Base-by-base conservation (phyloP, 306 rosid species). In the Citrullus amarus region DNA sequence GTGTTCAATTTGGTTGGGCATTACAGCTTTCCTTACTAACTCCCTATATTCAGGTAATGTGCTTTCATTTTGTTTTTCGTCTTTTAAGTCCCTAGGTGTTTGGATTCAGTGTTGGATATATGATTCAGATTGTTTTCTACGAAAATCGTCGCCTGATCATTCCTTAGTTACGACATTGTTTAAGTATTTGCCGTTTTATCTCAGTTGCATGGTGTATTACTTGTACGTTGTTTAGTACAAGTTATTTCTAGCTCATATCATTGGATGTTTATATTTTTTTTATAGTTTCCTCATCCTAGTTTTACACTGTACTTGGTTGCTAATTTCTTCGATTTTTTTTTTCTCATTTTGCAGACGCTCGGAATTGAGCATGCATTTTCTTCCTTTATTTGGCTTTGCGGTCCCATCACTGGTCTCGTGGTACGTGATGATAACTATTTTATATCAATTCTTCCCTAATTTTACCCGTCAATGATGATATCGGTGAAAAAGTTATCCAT, bases 1-100 rank as follows among this genome's bases (percentile, higher is more conserved):
- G 98, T 3, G 98, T 94, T 67, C 98, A 94, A 76, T 94, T 94
- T 50, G 98, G 98, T n/a, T 94, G 98, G 98, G 98, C 98, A 67
- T 85, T 94, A 84, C 98, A 94, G 82, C 98, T 94, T 62, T 95
- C 99, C 66, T 97, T 92, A 34, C 81, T 95, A 59, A 95, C 98
- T 72, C 99, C 99, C 2, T 95, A 95, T 76, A 84, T 92, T 79
- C 99, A 95, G 97, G 99, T 95, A 36, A 30, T 15, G 5, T 17
- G 75, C 25, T 78, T 72, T 32, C 16, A 15, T 79, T 50, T 59
- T 15, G 3, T 10, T 46, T 25, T 55, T 20, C 22, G 4, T 22
- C 39, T 46, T 46, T 34, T 62, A 50, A 28, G 18, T 65, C 71
- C 25, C 22, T 32, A 32, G 43, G 41, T 32, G 17, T 62, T 32